Base-by-base conservation (phyloP, 2,329 filamentous ascomycete genomes). In the Pseudogymnoascus destructans region DNA sequence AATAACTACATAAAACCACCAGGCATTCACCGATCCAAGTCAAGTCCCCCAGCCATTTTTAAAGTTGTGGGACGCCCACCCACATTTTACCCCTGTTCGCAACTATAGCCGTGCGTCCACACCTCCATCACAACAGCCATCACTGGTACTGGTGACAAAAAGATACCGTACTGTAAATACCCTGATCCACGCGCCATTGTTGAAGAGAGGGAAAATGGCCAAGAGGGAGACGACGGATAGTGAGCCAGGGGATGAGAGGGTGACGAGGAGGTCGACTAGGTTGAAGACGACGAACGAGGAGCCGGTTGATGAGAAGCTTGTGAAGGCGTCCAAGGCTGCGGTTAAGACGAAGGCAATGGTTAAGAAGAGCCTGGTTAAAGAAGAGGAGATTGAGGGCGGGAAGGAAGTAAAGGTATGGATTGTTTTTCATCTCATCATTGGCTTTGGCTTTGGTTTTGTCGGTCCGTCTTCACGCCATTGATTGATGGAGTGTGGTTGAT, bases 341-440 rank as follows among this genome's bases (percentile, higher is more conserved):
- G 33, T 36, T 1, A 17, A 17, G n/a, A 5, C 15, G 68, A 73
- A 63, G 78, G 77, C 21, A 80, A 75, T 60, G 73, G 33, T 35
- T 2, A 36, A 78, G 61, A 70, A 73, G 57, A 69, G 72, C 1
- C 68, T 74, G 19, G 70, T 82, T 0, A 65, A 76, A 17, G 70
- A 74, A 3, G 67, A 68, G 57, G 64, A 61, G 36, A 61, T 1
- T 38, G 35, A 38, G 15, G 15, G 9, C 1, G 15, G 4, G n/a
- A 19, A 38, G 4, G 35, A 38, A 38, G 35, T 3, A 5, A 38
- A 38, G 35, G 35, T 38, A 38, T 10, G 35, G 33, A 15, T 15
- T 38, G 4, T 36, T 15, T 17, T 36, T 36, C 3, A 36, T 17
- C 15, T 36, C 3, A 3, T 15, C 6, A 9, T 36, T 17, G 8